Percentiles rank a stretch among this genome's conserved stretches.
These are phyloP conservation scores for Ailanthus altissimus DNA, from an alignment of 345 rosid species.

Conservation along the genomic window DNA sequence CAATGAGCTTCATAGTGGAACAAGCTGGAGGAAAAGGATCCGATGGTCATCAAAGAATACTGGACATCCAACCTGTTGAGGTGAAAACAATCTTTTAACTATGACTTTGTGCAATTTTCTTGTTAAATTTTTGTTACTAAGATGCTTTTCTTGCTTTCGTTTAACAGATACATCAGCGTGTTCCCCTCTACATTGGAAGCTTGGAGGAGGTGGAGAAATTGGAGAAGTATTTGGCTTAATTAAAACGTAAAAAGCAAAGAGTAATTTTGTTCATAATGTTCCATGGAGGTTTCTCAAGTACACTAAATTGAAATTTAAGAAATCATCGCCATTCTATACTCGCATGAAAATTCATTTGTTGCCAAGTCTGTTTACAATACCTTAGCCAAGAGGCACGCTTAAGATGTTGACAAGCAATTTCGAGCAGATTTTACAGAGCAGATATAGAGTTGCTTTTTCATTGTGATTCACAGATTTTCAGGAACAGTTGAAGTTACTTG, in stretches of 20 bases:
- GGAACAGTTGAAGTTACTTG: neutral
- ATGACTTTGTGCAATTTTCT: neutral
- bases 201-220: slow-evolving; percentile 85
- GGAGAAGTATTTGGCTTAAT: slow-evolving; percentile 85
- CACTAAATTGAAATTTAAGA: slow-evolving; percentile 7
- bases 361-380: neutral
- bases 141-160: neutral
- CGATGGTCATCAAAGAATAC: slow-evolving; percentile 76
- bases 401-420: neutral
- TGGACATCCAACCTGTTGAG: slow-evolving; percentile 82
- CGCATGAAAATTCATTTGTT: slow-evolving; percentile 4
- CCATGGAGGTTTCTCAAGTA: slow-evolving; percentile 2
- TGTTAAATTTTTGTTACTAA: neutral
- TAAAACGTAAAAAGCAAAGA: slow-evolving; percentile 26
- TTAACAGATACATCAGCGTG: slow-evolving; percentile 81
- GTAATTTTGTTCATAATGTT: slow-evolving; percentile 28
- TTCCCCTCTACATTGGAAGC: slow-evolving; percentile 92
- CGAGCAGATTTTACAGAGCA: neutral
- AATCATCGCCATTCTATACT: neutral
- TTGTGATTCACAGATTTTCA: neutral
- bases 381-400: neutral
- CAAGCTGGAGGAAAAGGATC: slow-evolving; percentile 99
- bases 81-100: slow-evolving; percentile 29
- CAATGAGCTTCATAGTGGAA: slow-evolving; percentile 93
- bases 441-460: neutral